These are phyloP conservation scores for Entomophthora muscae DNA, from an alignment of 371 early-diverging fungal species.

Conservation along the genomic window DNA sequence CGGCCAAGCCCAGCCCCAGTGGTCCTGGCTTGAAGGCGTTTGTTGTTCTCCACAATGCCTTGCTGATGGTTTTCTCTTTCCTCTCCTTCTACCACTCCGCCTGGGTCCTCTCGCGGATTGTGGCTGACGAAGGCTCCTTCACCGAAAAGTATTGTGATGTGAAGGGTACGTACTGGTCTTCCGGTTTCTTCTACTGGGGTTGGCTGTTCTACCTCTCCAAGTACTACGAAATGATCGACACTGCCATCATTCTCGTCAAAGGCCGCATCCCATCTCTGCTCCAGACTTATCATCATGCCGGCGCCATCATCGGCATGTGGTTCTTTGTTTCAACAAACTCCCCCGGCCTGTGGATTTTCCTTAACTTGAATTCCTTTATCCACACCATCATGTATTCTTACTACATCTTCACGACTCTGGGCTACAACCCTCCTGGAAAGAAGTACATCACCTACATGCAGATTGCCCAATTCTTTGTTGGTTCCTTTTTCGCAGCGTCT, in stretches of 20 bases:
- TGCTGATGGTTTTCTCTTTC: neutral
- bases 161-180: neutral
- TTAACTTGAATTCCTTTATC: constrained; percentile 72
- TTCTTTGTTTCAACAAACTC: constrained; percentile 48
- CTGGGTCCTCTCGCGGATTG: neutral
- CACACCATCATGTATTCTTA: constrained; percentile 85
- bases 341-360: constrained; percentile 69
- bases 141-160: neutral
- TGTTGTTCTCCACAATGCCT: neutral
- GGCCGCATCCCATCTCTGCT: constrained; percentile 36
- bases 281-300: no score
- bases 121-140: neutral
- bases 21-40: neutral
- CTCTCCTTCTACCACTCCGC: no score
- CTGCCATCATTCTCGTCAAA: constrained; percentile 62
- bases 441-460: constrained; percentile 68
- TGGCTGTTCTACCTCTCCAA: constrained; percentile 57
- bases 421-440: constrained; percentile 64
- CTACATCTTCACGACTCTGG: constrained; percentile 59
- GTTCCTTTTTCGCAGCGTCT: constrained; percentile 41
- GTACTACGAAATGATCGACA: constrained; percentile 73
- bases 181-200: neutral
- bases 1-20: neutral
- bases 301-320: no score
- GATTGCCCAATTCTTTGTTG: constrained; percentile 73